A percentile compares a stretch with the other conserved stretches of the same genome.
These are phyloP conservation scores for Misopates orontium DNA, from an alignment of 257 asterid species.

Conservation along the genomic window DNA sequence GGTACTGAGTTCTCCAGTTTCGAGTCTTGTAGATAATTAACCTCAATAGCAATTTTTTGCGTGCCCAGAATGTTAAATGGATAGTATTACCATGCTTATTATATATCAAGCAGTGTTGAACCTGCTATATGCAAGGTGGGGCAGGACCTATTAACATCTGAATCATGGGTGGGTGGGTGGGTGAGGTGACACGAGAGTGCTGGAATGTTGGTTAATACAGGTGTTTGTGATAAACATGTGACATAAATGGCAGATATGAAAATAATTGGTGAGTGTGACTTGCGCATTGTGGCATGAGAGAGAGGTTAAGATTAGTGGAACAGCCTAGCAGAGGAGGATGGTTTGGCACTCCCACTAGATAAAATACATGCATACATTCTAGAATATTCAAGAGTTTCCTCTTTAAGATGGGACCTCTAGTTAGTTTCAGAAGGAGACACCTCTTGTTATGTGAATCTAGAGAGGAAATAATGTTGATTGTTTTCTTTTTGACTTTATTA, in stretches of 20 bases:
- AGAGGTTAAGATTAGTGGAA: neutral
- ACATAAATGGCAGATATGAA: neutral
- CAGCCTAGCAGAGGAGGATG: neutral
- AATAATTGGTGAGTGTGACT: neutral
- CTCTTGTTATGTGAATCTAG: neutral
- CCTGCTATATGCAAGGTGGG: slow-evolving; percentile 2
- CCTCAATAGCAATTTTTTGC: neutral
- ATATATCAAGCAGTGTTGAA: slow-evolving; percentile 5
- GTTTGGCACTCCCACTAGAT: neutral
- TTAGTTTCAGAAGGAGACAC: slow-evolving; percentile 15
- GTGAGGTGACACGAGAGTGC: neutral
- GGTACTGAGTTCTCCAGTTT: neutral
- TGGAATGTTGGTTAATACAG: neutral
- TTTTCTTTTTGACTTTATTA: slow-evolving; percentile 5
- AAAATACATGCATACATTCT: neutral
- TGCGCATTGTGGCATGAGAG: neutral
- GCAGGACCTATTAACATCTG: neutral
- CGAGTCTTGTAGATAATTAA: neutral
- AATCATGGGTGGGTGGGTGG: neutral
- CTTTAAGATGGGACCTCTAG: slow-evolving; percentile 3
- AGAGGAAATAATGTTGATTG: slow-evolving; percentile 14
- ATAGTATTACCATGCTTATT: neutral
- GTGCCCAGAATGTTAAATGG: neutral
- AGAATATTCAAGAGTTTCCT: neutral
- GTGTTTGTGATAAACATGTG: neutral